Base-by-base conservation (phyloP, 192 early-diverging fungal species). In the Podila clonocystis region DNA sequence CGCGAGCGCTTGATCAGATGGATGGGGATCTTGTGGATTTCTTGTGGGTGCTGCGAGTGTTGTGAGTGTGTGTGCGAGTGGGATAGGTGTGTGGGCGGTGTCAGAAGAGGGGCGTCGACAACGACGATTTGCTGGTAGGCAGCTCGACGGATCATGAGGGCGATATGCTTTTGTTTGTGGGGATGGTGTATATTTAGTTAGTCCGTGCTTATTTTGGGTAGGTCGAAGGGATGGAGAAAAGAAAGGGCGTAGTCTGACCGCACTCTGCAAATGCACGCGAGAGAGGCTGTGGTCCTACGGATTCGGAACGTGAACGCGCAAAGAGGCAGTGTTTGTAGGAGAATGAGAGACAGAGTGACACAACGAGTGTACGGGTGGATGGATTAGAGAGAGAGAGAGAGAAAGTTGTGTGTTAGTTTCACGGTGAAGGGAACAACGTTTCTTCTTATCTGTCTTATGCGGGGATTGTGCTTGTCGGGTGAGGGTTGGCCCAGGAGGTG, bases 111-210 rank as follows among this genome's bases (percentile, higher is more conserved):
- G 5, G 58, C 2, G 29, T 34, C 50, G 28, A 72, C 26, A 4
- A 79, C 50, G 8, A 67, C 9, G 34, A 79, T 61, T 48, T 66
- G 36, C 36, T 79, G 64, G 52, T 71, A 79, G 12, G 75, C 69
- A 48, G 69, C 70, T 15, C 65, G 63, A 29, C 75, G 75, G 63
- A 79, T 72, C 75, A 79, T 79, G 22, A 4, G 26, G 20, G 22
- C 28, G 2, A 26, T 31, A 0, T 48, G 29, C 9, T 11, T 15
- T 28, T 20, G 20, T 8, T 17, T 24, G 9, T 45, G 26, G 6
- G 55, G 22, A 2, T 13, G 55, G 55, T 24, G 9, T 58, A 58
- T 58, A 28, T 24, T 58, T 58, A 28, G 55, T 58, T 58, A 28
- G 55, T 24, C 55, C 26, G 20, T 58, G 22, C n/a, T 22, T 28